Evolutionary conservation across 2,329 filamentous ascomycete genomes (phyloP).

Genomic region (Claviceps spartinae): DNA sequence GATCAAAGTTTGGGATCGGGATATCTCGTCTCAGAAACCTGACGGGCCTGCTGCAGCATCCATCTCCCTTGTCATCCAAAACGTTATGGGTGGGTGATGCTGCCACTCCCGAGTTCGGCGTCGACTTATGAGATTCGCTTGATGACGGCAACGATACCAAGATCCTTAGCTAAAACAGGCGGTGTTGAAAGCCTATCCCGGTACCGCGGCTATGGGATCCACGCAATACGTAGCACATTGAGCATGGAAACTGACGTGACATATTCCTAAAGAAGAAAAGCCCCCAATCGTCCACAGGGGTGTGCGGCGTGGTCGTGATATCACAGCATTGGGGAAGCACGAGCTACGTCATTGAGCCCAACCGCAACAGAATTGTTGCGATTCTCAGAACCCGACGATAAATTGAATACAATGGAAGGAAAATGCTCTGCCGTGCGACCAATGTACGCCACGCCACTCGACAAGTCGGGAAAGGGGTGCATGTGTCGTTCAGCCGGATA

Average conservation of each 20-base stretch:
- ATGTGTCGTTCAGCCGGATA: not conserved
- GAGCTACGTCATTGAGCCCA: not conserved
- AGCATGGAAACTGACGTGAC: not conserved
- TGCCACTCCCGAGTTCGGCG: not conserved
- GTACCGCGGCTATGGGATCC: not conserved
- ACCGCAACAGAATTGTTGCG: not conserved
- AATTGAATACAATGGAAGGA: not conserved
- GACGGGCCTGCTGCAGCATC: not conserved
- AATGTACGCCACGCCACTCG: slow-evolving; percentile 5
- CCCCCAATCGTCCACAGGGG: not conserved
- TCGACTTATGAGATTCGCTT: slow-evolving; percentile 2
- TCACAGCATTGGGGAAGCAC: not conserved
- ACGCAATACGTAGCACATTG: not conserved
- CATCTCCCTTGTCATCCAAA: not conserved
- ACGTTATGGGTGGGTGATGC: not conserved
- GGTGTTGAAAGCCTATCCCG: not conserved
- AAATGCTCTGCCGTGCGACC: slow-evolving; percentile 5
- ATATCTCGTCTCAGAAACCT: not conserved
- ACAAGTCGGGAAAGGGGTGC: not conserved
- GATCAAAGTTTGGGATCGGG: not conserved
- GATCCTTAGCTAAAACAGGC: not conserved
- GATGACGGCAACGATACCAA: not conserved
- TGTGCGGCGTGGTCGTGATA: not conserved
- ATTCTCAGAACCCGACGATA: not conserved
- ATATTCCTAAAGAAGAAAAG: not conserved